Evolutionary conservation across 139 green algal genomes (phyloP).

Genomic region (Tetratostichococcus sp.): DNA sequence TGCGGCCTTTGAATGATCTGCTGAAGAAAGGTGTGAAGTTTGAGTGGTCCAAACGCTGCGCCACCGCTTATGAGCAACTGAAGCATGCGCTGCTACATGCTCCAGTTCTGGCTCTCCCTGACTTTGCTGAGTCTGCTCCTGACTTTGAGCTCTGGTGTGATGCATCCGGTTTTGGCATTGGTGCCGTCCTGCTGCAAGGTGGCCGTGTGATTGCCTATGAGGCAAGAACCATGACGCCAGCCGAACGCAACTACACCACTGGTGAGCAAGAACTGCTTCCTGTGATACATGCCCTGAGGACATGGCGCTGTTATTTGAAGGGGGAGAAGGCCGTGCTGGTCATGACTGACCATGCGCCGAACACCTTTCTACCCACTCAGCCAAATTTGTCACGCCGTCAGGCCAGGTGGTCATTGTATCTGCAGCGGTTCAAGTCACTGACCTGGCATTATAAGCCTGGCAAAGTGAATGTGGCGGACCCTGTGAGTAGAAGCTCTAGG

Average conservation of each 20-base stretch:
- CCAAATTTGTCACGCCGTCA: slow-evolving; percentile 8
- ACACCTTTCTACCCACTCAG: slow-evolving; percentile 13
- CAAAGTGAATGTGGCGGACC: slow-evolving; percentile 14
- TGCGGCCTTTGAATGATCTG: slow-evolving; percentile 11
- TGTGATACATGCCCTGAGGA: slow-evolving; percentile 23
- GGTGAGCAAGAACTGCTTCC: slow-evolving; percentile 31
- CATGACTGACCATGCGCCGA: slow-evolving; percentile 23
- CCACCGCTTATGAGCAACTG: slow-evolving; percentile 12
- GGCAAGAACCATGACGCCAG: slow-evolving; percentile 11
- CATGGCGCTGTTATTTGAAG: slow-evolving; percentile 30
- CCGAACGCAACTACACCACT: slow-evolving; percentile 26
- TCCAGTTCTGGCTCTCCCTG: not conserved
- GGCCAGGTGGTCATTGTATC: slow-evolving; percentile 1
- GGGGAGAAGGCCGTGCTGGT: slow-evolving; percentile 9
- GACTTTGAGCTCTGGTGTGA: slow-evolving; percentile 8
- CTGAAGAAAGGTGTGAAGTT: not conserved
- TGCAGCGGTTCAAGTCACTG: slow-evolving; percentile 7
- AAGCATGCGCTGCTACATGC: slow-evolving; percentile 11
- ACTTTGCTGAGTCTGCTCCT: not conserved
- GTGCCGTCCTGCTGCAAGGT: slow-evolving; percentile 23
- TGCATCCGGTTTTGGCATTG: slow-evolving; percentile 18
- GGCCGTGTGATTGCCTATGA: slow-evolving; percentile 20
- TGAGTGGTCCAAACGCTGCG: not conserved
- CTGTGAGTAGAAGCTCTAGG: not conserved
- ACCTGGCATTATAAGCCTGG: slow-evolving; percentile 17